Percentiles rank a stretch among this genome's conserved stretches.
Evolutionary conservation across 176 grass and related monocot genomes (phyloP).

Genomic region (Phragmites australis): DNA sequence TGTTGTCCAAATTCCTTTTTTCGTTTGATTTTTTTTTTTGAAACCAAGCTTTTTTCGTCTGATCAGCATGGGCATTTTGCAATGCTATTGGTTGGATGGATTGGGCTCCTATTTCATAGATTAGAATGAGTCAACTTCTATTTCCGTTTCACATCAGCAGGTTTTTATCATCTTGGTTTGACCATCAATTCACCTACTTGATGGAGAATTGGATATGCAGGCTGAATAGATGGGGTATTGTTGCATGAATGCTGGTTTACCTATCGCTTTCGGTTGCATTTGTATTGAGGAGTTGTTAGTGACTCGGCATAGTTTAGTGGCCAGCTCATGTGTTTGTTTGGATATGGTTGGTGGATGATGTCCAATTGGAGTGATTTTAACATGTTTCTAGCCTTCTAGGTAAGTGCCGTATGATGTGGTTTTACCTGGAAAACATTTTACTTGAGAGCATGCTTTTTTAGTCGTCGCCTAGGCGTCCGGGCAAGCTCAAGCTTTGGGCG

Average conservation of each 20-base stretch:
- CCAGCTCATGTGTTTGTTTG: slow-evolving; percentile 27
- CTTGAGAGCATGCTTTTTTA: too few species aligned
- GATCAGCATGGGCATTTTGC: slow-evolving; percentile 28
- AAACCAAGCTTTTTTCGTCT: neutral
- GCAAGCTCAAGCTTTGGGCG: too few species aligned
- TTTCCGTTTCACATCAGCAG: neutral
- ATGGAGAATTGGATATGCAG: neutral
- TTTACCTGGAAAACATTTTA: neutral
- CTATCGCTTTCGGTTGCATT: slow-evolving; percentile 27
- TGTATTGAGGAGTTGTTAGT: neutral
- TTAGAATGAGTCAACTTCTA: neutral
- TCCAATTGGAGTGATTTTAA: slow-evolving; percentile 13
- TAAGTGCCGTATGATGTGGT: neutral
- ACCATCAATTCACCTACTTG: slow-evolving; percentile 23
- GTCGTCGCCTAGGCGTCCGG: too few species aligned
- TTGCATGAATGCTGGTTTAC: slow-evolving; percentile 20
- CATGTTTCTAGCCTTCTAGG: neutral
- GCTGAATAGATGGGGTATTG: slow-evolving; percentile 8
- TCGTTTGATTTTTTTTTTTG: neutral
- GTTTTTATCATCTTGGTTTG: slow-evolving; percentile 20
- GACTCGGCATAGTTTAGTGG: slow-evolving; percentile 10
- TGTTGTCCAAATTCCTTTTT: neutral
- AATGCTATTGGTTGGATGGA: slow-evolving; percentile 5
- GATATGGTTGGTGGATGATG: slow-evolving; percentile 39
- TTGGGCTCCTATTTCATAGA: slow-evolving; percentile 10